Percentiles rank a stretch among this genome's conserved stretches.
Evolutionary conservation across 345 rosid species (phyloP).

Genomic region (Reutealis trisperma): DNA sequence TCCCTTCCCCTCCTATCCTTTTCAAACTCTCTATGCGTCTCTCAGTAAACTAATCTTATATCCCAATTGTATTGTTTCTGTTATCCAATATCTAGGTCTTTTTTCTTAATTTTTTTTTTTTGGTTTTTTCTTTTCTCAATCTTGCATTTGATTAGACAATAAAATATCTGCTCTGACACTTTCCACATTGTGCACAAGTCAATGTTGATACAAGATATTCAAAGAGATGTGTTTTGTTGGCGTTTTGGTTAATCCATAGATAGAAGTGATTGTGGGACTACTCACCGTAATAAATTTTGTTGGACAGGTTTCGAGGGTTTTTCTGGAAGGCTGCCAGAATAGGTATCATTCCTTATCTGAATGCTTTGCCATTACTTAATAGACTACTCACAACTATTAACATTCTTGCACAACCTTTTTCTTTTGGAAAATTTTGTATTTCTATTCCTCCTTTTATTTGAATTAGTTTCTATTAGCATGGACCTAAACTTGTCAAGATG

Average conservation of each 20-base stretch:
- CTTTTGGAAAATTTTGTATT: not conserved
- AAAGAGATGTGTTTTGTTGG: not conserved
- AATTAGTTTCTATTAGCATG: not conserved
- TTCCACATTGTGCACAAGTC: not conserved
- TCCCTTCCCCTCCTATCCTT: not conserved
- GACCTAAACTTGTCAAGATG: not conserved
- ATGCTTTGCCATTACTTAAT: not conserved
- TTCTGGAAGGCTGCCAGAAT: constrained; percentile 99
- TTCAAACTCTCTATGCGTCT: not conserved
- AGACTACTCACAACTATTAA: not conserved
- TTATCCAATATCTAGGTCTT: too few species aligned
- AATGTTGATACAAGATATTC: not conserved
- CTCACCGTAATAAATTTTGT: constrained; percentile 2
- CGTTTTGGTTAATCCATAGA: not conserved
- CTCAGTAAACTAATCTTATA: not conserved
- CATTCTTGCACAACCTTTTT: not conserved
- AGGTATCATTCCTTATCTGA: constrained; percentile 47
- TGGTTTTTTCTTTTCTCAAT: not conserved
- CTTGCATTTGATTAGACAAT: not conserved
- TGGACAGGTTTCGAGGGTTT: constrained; percentile 83
- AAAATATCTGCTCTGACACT: not conserved
- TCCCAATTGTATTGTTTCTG: too few species aligned
- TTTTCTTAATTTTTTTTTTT: not conserved
- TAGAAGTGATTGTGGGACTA: constrained; percentile 4
- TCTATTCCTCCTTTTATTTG: not conserved